Base-by-base conservation (phyloP, 345 rosid genomes). In the Rubroshorea leprosula region DNA sequence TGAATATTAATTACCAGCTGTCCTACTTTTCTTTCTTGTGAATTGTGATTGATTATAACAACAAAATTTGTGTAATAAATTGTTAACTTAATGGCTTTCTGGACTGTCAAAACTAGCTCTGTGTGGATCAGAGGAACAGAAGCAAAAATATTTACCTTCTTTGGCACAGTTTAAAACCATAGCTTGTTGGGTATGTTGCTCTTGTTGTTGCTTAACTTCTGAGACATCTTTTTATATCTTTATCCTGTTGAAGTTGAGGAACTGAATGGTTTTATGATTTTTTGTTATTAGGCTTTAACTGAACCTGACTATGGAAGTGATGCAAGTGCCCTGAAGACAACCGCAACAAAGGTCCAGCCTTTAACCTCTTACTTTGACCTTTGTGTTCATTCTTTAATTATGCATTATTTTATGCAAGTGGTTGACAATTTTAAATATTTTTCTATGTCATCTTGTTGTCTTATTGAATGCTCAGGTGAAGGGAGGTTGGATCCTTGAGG, bases 281-380 rank as follows among this genome's bases (percentile, higher is more conserved):
- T 35, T 35, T 8, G 41, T 35, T 13, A 6, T 35, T 62, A 93
- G 99, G 99, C 78, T 60, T 83, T 93, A 83, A 93, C 99, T 29
- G 97, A 93, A 68, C 95, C 99, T 29, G 90, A 78, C 50, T 83
- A 85, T 75, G 99, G 99, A 66, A 93, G 99, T 61, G 99, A 93
- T 75, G 99, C 99, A 49, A 93, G 96, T 64, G 70, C 74, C 71
- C 63, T 93, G 55, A 76, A 57, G 68, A 83, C 99, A 67, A 83
- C 82, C 49, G 99, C 99, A 27, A 87, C 69, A 65, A 87, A 87
- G 95, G 99, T 93, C 62, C 21, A 54, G 45, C 66, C 62, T 62
- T 61, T 29, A 44, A 46, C 49, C 22, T 48, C 59, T 25, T 49
- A 38, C 13, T 12, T 51, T 20, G 24, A 24, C 23, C 22, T 65